Evolutionary conservation across 2,329 filamentous ascomycete species (phyloP).

Genomic region (Colletotrichum sp.): DNA sequence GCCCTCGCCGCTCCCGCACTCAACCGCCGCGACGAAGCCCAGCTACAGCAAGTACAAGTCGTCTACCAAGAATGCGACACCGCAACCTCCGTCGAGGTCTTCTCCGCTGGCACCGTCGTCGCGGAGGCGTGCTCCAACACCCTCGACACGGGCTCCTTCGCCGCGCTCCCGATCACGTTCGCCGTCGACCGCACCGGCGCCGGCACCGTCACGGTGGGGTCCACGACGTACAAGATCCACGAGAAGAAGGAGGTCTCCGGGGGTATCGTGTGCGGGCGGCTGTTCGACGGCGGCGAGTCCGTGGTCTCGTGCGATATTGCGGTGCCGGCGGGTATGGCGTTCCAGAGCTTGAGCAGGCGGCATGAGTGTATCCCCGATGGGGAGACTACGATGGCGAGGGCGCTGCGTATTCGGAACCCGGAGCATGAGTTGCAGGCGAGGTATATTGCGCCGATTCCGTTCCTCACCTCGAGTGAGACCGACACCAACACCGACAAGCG

Average conservation of each 20-base stretch:
- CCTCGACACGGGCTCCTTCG: not conserved
- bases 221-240: not conserved
- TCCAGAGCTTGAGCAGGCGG: not conserved
- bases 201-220: not conserved
- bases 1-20: not conserved
- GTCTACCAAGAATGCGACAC: not conserved
- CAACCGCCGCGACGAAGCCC: not conserved
- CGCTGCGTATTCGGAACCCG: not conserved
- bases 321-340: not conserved
- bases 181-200: not conserved
- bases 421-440: not conserved
- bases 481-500: not conserved
- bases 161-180: not conserved
- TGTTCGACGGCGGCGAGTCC: not conserved
- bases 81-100: not conserved
- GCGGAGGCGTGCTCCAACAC: not conserved
- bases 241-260: not conserved
- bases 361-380: not conserved
- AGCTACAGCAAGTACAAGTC: not conserved
- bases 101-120: not conserved
- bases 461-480: fast-evolving
- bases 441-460: not conserved
- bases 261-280: not conserved
- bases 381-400: not conserved
- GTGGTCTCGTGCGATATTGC: not conserved